Base-by-base conservation (phyloP, 1,139 yeast species). In the Lodderomyces metapsilosis region DNA sequence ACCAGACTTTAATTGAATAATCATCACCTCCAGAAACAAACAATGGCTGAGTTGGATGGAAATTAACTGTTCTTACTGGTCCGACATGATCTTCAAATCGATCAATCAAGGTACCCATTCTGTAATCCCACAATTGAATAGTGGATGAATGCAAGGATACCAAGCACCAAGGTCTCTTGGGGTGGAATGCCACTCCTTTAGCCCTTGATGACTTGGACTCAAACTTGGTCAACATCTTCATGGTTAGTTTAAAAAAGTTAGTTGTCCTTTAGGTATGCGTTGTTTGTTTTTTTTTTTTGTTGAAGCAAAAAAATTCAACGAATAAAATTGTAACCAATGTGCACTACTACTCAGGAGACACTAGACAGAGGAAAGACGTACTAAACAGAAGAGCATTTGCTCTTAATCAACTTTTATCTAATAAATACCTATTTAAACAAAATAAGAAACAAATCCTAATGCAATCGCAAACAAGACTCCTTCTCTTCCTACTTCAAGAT, bases 141-240 rank as follows among this genome's bases (percentile, higher is more conserved):
- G 96, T 88, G 23, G 96, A 88, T 18, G 96, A 87, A 65, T 91
- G 95, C 50, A 94, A 76, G 5, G 98, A 89, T 28, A 92, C 98
- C 55, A 94, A 76, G 42, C 88, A 88, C 98, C 98, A 94, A 42
- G 99, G 98, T 62, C 95, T 76, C 52, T 83, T 85, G 40, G 98
- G 98, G 64, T 94, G 99, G 68, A 94, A 92, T 44, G 98, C 98
- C 58, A 94, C 89, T 50, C 97, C 97, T 69, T 94, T 94, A 41
- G 98, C 98, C 77, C 98, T 78, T 43, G 98, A 88, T 53, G 98
- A 91, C 78, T 94, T 94, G 58, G 98, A 89, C 73, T 94, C 98
- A 68, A 94, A 94, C 84, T 87, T 89, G 43, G 96, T 89, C 62
- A 89, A 80, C 96, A 89, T 86, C 88, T 89, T 89, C 97, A 89